Conservation (phyloP, 257 asterid species). For the Petunia axillaris region DNA sequence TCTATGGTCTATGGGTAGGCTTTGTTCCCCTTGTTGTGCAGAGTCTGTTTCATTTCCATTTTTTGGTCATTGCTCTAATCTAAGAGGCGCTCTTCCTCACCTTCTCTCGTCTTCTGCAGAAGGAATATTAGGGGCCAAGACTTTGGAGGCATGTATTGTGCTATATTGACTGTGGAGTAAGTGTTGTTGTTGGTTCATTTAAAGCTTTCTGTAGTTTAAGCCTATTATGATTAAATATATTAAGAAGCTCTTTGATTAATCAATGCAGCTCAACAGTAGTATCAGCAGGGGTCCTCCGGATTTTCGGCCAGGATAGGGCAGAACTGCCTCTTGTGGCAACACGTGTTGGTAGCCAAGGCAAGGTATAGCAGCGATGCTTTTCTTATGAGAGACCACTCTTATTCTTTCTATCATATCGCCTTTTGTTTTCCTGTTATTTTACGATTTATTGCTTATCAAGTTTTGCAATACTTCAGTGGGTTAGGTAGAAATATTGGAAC, state of each 20-base stretch:
- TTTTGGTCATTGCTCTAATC: slow-evolving; percentile 19
- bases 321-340: slow-evolving; percentile 98
- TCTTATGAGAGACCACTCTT: background rate
- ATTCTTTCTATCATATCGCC: background rate
- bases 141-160: slow-evolving; percentile 95
- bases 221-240: slow-evolving; percentile 19
- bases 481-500: slow-evolving; percentile 14
- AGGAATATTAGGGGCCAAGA: slow-evolving; percentile 97
- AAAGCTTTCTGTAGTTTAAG: background rate
- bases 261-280: slow-evolving; percentile 85
- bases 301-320: slow-evolving; percentile 90
- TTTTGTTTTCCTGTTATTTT: background rate
- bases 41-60: slow-evolving; percentile 3
- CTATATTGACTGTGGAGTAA: slow-evolving; percentile 87
- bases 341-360: slow-evolving; percentile 70
- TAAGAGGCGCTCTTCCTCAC: slow-evolving; percentile 19
- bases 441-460: background rate
- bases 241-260: slow-evolving; percentile 30
- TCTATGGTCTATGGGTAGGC: slow-evolving; percentile 95
- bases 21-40: slow-evolving; percentile 25
- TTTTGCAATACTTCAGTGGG: slow-evolving; percentile 11
- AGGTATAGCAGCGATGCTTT: slow-evolving; percentile 50
- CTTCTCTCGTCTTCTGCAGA: slow-evolving; percentile 44
- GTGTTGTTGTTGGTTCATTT: background rate
- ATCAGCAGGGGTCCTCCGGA: slow-evolving; percentile 89